These are phyloP conservation scores for Hirschioporus abietinus DNA, from an alignment of 768 basidiomycete genomes.

Conservation along the genomic window DNA sequence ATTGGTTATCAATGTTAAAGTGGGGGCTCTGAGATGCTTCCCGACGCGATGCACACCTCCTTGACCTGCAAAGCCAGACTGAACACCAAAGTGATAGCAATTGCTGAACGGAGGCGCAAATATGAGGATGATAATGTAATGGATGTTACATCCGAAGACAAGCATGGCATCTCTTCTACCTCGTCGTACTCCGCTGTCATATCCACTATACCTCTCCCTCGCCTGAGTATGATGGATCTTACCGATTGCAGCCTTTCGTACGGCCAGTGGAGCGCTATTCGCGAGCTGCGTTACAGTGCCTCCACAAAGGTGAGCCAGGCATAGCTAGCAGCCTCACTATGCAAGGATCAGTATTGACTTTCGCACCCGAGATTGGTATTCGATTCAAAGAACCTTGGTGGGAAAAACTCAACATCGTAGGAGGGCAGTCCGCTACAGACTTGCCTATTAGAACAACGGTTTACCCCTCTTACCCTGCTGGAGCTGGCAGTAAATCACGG, in stretches of 20 bases:
- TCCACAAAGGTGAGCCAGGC: conserved; percentile 13
- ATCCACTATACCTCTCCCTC: conserved; percentile 27
- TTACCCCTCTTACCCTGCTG: conserved; percentile 37
- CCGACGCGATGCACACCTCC: conserved; percentile 21
- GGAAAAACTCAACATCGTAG: conserved; percentile 27
- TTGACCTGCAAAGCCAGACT: conserved; percentile 8
- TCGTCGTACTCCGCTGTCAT: conserved; percentile 21
- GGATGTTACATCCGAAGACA: conserved; percentile 7
- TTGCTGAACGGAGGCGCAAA: conserved; percentile 6
- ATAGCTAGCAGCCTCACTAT: not conserved
- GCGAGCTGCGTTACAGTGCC: conserved; percentile 27
- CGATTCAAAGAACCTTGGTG: conserved; percentile 32
- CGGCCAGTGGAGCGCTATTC: conserved; percentile 29
- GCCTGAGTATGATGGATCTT: conserved; percentile 26
- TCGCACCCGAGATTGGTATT: conserved; percentile 27
- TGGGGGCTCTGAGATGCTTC: conserved; percentile 18
- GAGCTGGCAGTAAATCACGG: conserved; percentile 17
- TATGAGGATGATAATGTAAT: conserved; percentile 2
- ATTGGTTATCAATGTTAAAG: conserved; percentile 6
- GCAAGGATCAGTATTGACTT: no score
- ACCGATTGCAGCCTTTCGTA: conserved; percentile 17
- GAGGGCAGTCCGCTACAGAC: conserved; percentile 40
- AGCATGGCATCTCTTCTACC: not conserved
- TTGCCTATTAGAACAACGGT: conserved; percentile 35
- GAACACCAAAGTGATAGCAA: conserved; percentile 1